Conservation (phyloP, 768 basidiomycete species). For the Leccinum rimulosum region DNA sequence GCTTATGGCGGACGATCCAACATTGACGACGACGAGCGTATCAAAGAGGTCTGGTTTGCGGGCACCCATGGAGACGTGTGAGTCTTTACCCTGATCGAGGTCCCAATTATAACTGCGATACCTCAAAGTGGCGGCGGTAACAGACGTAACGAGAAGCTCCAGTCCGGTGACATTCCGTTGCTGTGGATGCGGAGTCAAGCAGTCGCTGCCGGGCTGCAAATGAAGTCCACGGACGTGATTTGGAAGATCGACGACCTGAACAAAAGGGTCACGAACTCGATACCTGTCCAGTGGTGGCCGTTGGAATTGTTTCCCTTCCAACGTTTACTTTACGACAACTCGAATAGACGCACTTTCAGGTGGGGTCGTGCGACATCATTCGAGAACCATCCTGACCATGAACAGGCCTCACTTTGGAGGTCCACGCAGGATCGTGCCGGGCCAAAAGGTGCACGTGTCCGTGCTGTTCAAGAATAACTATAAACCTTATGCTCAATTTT, state of each 20-base stretch:
- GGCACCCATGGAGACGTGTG: slow-evolving; percentile 41
- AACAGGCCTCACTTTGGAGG: slow-evolving; percentile 27
- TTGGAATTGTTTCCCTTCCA: slow-evolving; percentile 25
- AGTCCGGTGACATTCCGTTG: slow-evolving; percentile 28
- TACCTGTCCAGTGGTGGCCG: slow-evolving; percentile 21
- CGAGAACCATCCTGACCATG: slow-evolving; percentile 7
- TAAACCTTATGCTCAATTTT: slow-evolving; percentile 25
- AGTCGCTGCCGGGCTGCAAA: slow-evolving; percentile 22
- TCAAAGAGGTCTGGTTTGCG: slow-evolving; percentile 45
- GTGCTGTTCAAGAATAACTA: slow-evolving; percentile 30
- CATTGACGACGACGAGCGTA: slow-evolving; percentile 13
- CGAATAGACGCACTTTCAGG: slow-evolving; percentile 21
- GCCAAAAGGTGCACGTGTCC: slow-evolving; percentile 33
- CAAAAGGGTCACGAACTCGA: slow-evolving; percentile 16
- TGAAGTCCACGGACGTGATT: slow-evolving; percentile 23
- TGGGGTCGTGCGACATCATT: background rate
- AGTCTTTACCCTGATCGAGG: slow-evolving; percentile 3
- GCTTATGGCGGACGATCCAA: slow-evolving; percentile 28
- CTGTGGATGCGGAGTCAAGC: slow-evolving; percentile 34
- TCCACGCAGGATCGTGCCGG: slow-evolving; percentile 26
- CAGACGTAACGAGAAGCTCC: slow-evolving; percentile 25
- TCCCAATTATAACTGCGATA: background rate
- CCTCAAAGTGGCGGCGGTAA: slow-evolving; percentile 30
- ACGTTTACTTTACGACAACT: slow-evolving; percentile 28
- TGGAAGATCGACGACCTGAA: slow-evolving; percentile 31